These are phyloP conservation scores for Dendrobium huoshanense DNA, from an alignment of 106 monocot genomes.

Conservation along the genomic window DNA sequence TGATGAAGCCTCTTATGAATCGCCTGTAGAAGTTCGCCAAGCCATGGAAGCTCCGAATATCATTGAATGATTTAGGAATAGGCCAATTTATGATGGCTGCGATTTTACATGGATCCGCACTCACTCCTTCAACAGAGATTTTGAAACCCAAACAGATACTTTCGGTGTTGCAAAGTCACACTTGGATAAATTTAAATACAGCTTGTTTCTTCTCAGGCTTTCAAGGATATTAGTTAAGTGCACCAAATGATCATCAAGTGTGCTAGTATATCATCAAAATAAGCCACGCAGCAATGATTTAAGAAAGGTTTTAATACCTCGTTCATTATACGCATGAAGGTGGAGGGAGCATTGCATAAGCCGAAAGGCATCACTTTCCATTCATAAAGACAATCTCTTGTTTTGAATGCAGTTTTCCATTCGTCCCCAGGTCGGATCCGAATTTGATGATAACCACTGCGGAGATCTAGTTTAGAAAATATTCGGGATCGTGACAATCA, in stretches of 20 bases:
- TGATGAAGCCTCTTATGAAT: not conserved
- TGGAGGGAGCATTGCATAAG: not conserved
- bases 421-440: no score
- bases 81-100: not conserved
- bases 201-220: not conserved
- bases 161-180: not conserved
- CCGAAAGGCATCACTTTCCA: conserved; percentile 1
- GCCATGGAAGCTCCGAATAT: not conserved
- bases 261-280: no score
- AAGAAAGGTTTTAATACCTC: conserved; percentile 1
- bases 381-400: no score
- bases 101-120: not conserved
- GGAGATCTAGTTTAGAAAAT: no score
- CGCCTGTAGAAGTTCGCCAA: not conserved
- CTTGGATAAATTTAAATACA: not conserved
- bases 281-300: no score
- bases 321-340: not conserved
- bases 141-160: not conserved
- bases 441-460: no score
- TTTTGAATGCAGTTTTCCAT: no score
- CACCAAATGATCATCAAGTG: not conserved
- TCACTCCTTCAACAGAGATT: not conserved
- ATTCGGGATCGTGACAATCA: no score
- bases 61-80: not conserved
- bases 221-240: not conserved